Conservation (phyloP, 23 red algal species). For the Gracilaria vermiculophylla region DNA sequence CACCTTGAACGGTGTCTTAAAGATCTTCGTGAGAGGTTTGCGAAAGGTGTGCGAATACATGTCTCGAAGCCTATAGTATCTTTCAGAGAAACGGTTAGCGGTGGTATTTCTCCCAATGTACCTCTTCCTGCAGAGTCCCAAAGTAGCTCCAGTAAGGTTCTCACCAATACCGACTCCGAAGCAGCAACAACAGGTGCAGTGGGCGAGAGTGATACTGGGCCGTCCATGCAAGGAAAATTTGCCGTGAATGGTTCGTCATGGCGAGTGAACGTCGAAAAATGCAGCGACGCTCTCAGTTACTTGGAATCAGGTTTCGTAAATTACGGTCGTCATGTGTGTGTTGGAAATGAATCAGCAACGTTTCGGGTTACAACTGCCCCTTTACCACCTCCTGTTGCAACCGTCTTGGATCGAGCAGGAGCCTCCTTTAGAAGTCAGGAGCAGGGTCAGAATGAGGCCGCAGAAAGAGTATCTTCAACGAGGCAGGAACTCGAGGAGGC, state of each 20-base stretch:
- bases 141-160: background rate
- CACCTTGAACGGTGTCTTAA: slow-evolving; percentile 93
- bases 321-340: slow-evolving; percentile 19
- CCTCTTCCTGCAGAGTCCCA: background rate
- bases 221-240: background rate
- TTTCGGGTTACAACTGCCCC: slow-evolving; percentile 50
- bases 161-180: background rate
- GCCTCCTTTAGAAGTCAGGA: slow-evolving; percentile 8
- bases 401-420: slow-evolving; percentile 43
- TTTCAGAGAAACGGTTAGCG: slow-evolving; percentile 89
- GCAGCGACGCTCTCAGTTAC: slow-evolving; percentile 9
- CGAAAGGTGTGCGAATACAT: slow-evolving; percentile 69
- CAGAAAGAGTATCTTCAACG: background rate
- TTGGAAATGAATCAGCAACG: slow-evolving; percentile 23
- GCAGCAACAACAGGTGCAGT: background rate
- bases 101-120: slow-evolving; percentile 56
- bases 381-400: slow-evolving; percentile 40
- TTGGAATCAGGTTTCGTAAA: slow-evolving; percentile 6
- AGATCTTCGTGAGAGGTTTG: slow-evolving; percentile 88
- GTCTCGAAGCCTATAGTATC: slow-evolving; percentile 90
- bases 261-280: slow-evolving; percentile 5
- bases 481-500: slow-evolving; percentile 14
- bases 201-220: background rate
- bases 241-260: background rate
- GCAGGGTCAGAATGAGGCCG: background rate